phyloP scores from a whole-genome alignment of 108 stramenopile species.

The Chaetoceros tenuissimus region DNA sequence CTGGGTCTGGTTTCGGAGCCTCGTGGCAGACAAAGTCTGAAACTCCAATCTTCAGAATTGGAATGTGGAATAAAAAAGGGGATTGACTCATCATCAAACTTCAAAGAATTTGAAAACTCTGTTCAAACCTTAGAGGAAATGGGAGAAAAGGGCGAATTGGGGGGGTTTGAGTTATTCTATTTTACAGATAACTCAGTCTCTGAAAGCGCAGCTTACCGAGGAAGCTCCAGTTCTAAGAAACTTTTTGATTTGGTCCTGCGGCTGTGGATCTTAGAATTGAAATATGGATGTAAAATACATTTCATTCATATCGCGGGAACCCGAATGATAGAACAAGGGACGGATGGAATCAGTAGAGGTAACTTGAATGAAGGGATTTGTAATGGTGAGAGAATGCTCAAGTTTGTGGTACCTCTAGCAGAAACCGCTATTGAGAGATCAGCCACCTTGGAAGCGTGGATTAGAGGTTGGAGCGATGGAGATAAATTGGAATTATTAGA shows the following conservation, averaged over 20 bases:
- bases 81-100: constrained; percentile 15
- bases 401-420: constrained; percentile 19
- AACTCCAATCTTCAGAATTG: not conserved
- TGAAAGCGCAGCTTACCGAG: constrained; percentile 31
- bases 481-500: not conserved
- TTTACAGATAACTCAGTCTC: constrained; percentile 32
- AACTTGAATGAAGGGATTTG: constrained; percentile 12
- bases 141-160: not conserved
- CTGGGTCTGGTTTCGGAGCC: constrained; percentile 24
- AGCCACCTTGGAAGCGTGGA: constrained; percentile 12
- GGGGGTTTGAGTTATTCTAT: constrained; percentile 21
- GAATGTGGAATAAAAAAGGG: constrained; percentile 6
- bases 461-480: constrained; percentile 1
- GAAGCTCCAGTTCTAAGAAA: constrained; percentile 15
- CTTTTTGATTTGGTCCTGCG: constrained; percentile 20
- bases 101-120: constrained; percentile 10
- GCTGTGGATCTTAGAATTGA: constrained; percentile 16
- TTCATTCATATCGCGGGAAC: constrained; percentile 24
- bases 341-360: constrained; percentile 29
- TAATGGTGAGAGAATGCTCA: constrained; percentile 10
- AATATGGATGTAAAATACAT: constrained; percentile 5
- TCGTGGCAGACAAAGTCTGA: not conserved
- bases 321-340: constrained; percentile 33
- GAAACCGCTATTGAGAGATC: constrained; percentile 14
- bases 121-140: constrained; percentile 10